Conservation (phyloP, 805 yeast genomes). For the Scheffersomyces lignosus region DNA sequence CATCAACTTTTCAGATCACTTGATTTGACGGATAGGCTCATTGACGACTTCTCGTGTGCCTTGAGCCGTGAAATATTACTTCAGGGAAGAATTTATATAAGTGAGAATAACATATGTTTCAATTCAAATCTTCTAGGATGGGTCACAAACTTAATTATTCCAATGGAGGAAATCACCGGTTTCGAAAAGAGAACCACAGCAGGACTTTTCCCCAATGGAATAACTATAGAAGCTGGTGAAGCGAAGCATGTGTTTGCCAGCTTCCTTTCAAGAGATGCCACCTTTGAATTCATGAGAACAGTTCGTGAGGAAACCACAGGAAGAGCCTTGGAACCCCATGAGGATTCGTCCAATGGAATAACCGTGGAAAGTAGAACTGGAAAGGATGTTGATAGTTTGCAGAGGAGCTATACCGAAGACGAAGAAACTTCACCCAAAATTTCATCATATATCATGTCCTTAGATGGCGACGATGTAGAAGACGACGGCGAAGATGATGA, state of each 20-base stretch:
- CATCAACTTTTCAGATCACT: conserved; percentile 58
- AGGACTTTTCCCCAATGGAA: conserved; percentile 68
- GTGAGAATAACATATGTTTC: conserved; percentile 57
- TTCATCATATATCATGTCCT: conserved; percentile 17
- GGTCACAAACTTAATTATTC: conserved; percentile 58
- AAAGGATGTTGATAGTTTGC: conserved; percentile 1
- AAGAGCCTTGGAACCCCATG: conserved; percentile 4
- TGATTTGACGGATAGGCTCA: conserved; percentile 50
- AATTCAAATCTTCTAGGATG: conserved; percentile 68
- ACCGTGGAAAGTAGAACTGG: conserved; percentile 2
- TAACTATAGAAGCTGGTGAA: conserved; percentile 62
- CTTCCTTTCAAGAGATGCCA: conserved; percentile 58
- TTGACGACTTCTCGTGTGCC: conserved; percentile 67
- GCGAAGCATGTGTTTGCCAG: conserved; percentile 65
- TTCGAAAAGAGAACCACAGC: conserved; percentile 67
- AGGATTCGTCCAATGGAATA: conserved; percentile 2
- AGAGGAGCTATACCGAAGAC: neutral
- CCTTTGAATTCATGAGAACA: conserved; percentile 51
- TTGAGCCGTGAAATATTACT: conserved; percentile 62
- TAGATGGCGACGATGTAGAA: conserved; percentile 14
- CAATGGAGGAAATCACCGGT: conserved; percentile 61
- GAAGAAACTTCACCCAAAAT: conserved; percentile 8
- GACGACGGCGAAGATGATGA: conserved; percentile 24
- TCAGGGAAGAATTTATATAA: conserved; percentile 65
- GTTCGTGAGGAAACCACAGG: conserved; percentile 51